Conservation (phyloP, 148 eudicot species). For the Diospyros kaki region DNA sequence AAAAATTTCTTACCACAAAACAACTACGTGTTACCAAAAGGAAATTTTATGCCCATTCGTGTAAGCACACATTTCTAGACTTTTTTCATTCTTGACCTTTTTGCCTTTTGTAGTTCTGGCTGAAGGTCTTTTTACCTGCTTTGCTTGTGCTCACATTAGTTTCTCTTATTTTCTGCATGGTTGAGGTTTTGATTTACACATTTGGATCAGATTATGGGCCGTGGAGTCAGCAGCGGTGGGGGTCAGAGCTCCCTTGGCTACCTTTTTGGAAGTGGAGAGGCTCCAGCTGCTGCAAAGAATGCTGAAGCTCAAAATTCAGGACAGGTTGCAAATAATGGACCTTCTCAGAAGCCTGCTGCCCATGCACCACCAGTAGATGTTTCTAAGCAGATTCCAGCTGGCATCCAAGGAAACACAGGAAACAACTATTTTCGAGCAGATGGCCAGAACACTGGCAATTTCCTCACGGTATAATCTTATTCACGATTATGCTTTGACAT, state of each 20-base stretch:
- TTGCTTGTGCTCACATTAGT: too few species aligned
- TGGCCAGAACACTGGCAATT: constrained; percentile 43
- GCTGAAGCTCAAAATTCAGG: background rate
- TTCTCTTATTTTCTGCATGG: too few species aligned
- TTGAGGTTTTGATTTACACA: background rate
- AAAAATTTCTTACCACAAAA: too few species aligned
- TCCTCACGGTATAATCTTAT: constrained; percentile 25
- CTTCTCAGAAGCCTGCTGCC: constrained; percentile 12
- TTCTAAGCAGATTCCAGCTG: constrained; percentile 31
- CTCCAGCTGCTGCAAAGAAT: constrained; percentile 18
- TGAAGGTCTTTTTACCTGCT: too few species aligned
- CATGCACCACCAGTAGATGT: constrained; percentile 11
- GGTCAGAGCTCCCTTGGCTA: constrained; percentile 17
- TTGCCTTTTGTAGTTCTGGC: too few species aligned
- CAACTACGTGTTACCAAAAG: too few species aligned
- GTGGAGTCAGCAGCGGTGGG: constrained; percentile 3
- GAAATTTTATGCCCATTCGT: too few species aligned
- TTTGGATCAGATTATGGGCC: background rate
- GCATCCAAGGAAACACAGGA: constrained; percentile 22
- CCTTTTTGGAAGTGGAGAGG: constrained; percentile 39
- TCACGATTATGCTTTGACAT: background rate
- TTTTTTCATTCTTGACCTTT: too few species aligned
- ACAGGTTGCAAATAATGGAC: background rate
- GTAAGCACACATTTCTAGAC: too few species aligned
- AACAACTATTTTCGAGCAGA: constrained; percentile 35